Evolutionary conservation across 495 filamentous ascomycete genomes (phyloP).

Genomic region (Umbilicaria muhlenbergii): DNA sequence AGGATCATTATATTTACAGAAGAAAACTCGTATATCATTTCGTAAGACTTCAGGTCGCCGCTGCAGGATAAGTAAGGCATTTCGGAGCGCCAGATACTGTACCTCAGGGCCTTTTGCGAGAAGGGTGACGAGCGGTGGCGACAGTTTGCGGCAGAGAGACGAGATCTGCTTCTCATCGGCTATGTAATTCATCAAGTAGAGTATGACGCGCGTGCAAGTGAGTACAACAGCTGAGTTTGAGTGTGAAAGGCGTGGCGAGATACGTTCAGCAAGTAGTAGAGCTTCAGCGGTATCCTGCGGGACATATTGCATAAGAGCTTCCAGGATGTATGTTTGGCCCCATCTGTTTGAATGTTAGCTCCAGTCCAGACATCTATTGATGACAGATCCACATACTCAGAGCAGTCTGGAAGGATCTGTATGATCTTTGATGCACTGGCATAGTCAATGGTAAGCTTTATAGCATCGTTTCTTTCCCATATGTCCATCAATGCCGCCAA

Average conservation of each 20-base stretch:
- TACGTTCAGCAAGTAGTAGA: conserved; percentile 76
- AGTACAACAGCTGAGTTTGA: conserved; percentile 93
- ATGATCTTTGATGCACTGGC: conserved; percentile 94
- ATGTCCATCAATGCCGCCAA: conserved; percentile 91
- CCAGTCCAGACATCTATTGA: background rate
- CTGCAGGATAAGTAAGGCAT: conserved; percentile 88
- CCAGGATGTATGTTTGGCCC: conserved; percentile 97
- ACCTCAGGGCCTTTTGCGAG: conserved; percentile 94
- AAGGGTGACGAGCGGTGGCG: conserved; percentile 86
- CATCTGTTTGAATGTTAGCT: conserved; percentile 47
- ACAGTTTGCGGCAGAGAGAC: conserved; percentile 80
- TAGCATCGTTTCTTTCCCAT: conserved; percentile 93
- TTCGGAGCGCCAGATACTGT: conserved; percentile 88
- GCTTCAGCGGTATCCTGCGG: conserved; percentile 84
- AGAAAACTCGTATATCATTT: conserved; percentile 96
- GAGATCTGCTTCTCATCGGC: conserved; percentile 82
- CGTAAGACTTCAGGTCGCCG: conserved; percentile 83
- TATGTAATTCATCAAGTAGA: conserved; percentile 99
- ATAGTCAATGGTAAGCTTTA: conserved; percentile 97
- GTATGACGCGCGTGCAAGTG: conserved; percentile 86
- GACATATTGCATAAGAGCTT: conserved; percentile 96
- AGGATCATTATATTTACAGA: conserved; percentile 99
- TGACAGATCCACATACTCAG: conserved; percentile 52
- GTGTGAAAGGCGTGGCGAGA: conserved; percentile 85
- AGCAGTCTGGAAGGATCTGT: conserved; percentile 89